These are phyloP conservation scores for Trichoderma asperellum DNA, from an alignment of 2,329 filamentous ascomycete species.

Conservation along the genomic window DNA sequence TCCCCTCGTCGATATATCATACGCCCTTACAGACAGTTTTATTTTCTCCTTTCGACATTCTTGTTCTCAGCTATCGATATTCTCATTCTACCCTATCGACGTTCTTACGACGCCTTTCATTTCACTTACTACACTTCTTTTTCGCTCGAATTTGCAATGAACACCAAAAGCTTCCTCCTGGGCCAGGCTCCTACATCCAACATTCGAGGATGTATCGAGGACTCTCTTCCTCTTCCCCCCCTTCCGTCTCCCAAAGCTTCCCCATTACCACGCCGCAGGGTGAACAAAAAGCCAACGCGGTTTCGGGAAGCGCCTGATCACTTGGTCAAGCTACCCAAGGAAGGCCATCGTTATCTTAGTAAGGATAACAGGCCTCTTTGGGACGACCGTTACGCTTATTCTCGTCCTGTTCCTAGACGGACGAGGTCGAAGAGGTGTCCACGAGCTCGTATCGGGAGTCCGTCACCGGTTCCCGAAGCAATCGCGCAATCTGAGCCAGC, in stretches of 20 bases:
- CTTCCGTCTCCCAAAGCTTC: background rate
- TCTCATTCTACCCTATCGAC: background rate
- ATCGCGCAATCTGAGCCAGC: background rate
- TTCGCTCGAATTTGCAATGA: background rate
- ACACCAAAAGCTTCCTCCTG: slow-evolving; percentile 1
- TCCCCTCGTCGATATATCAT: background rate
- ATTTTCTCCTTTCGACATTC: background rate
- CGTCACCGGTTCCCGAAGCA: background rate
- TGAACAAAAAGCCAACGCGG: slow-evolving; percentile 7
- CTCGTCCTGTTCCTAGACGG: background rate
- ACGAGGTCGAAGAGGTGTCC: background rate
- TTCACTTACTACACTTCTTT: background rate
- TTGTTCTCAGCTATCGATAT: background rate
- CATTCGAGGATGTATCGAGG: slow-evolving; percentile 22
- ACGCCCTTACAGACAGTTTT: background rate
- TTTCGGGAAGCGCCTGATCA: slow-evolving; percentile 26
- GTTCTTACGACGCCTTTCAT: background rate
- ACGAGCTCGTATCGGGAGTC: background rate
- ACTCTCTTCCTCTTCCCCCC: background rate
- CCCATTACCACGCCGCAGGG: background rate
- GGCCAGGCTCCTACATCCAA: slow-evolving; percentile 31
- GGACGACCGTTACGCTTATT: slow-evolving; percentile 17
- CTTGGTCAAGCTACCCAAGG: slow-evolving; percentile 28
- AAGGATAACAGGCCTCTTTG: slow-evolving; percentile 21
- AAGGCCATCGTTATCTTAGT: slow-evolving; percentile 29